Base-by-base conservation (phyloP, 2,329 filamentous ascomycete species). In the Microdochium trichocladiopsis region DNA sequence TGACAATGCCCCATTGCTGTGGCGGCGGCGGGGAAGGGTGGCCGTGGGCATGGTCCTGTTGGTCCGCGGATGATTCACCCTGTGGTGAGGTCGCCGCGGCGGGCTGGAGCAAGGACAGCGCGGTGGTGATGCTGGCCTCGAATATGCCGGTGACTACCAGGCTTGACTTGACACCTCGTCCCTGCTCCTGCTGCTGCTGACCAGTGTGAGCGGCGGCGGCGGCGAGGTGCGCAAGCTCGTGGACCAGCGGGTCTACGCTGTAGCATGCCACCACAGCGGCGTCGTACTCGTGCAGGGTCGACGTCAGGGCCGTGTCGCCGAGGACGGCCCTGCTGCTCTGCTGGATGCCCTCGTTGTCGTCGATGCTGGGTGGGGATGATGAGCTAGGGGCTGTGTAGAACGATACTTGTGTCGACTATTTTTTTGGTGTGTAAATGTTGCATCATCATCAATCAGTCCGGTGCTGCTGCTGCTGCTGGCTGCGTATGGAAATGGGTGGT, bases 251-350 rank as follows among this genome's bases (percentile, higher is more conserved):
- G 63, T 96, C 91, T 1, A 87, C 83, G 54, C 88, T 94, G 72
- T 90, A 97, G 71, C 93, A 96, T 21, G 91, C 91, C 2, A 96
- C 79, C 1, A 96, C 77, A 56, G 95, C 85, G n/a, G 79, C 90
- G 63, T 94, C 84, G 66, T 89, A 83, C 25, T 69, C 60, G 2
- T 66, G 54, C 1, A 79, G 64, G 1, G 69, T 54, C 55, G 56
- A 66, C 24, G 33, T 65, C 16, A 68, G 51, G 14, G 71, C 64
- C 5, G 88, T 64, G 54, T 82, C 73, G 1, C 74, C 70, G 16
- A 86, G 71, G 50, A 89, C 88, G 52, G 82, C 78, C 2, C 77
- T 63, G 1, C 83, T 79, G 58, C 87, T 92, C 50, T 73, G 66
- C 1, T 71, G 66, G 5, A 91, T 86, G 64, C 91, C 89, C 12